phyloP scores from a whole-genome alignment of 306 rosid genomes.

The Pterocarpus santalinus region DNA sequence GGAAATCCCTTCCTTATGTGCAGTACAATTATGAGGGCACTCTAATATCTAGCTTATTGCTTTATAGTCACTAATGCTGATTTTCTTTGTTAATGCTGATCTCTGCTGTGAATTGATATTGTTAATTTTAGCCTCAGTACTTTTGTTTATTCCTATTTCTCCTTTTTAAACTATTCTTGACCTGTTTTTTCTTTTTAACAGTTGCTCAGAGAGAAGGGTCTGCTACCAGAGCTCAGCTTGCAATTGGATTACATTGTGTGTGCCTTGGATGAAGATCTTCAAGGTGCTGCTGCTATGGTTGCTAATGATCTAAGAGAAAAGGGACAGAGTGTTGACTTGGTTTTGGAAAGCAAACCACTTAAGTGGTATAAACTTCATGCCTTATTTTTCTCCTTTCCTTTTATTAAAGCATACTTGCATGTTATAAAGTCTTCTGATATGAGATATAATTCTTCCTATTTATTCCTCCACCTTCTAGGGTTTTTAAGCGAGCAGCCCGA shows the following conservation, averaged over 20 bases:
- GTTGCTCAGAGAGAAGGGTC: conserved; percentile 96
- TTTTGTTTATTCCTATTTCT: conserved; percentile 10
- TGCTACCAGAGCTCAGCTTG: conserved; percentile 74
- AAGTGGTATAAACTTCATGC: conserved; percentile 68
- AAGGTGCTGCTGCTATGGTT: conserved; percentile 86
- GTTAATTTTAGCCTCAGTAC: conserved; percentile 20
- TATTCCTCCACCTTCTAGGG: conserved; percentile 60
- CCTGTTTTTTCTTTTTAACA: conserved; percentile 30
- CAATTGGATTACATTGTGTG: conserved; percentile 80
- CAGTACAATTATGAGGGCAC: conserved; percentile 8
- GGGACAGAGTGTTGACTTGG: conserved; percentile 88
- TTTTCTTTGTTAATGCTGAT: conserved; percentile 26
- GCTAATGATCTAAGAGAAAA: conserved; percentile 82
- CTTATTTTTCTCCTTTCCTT: not conserved
- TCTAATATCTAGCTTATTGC: conserved; percentile 29
- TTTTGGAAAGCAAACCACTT: conserved; percentile 91
- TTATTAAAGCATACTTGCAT: conserved; percentile 12
- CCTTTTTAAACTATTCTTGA: conserved; percentile 16
- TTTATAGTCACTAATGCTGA: conserved; percentile 33
- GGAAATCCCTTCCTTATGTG: not conserved
- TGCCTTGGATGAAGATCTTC: conserved; percentile 88
- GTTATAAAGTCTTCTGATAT: conserved; percentile 38
- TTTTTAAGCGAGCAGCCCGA: conserved; percentile 81
- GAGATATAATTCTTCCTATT: conserved; percentile 23
- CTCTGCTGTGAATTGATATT: conserved; percentile 29